Percentiles rank a stretch among this genome's conserved stretches.
Evolutionary conservation across 192 early-diverging fungal species (phyloP).

Genomic region (Umbelopsis isabellina): DNA sequence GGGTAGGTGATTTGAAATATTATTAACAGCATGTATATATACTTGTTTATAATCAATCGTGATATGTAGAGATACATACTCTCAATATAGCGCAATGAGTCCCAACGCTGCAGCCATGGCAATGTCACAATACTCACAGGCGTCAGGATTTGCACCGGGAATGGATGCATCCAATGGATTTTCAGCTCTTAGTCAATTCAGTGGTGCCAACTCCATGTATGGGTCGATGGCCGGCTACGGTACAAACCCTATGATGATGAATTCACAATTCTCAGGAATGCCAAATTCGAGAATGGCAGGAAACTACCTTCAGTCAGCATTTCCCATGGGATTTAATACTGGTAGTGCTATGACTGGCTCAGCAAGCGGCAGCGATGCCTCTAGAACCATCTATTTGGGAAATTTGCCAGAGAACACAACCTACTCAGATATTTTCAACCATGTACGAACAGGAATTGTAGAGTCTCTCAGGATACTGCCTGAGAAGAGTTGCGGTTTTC

Average conservation of each 20-base stretch:
- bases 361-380: constrained; percentile 31
- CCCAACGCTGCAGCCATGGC: constrained; percentile 24
- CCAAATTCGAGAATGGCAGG: constrained; percentile 16
- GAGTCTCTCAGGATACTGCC: constrained; percentile 70
- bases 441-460: constrained; percentile 68
- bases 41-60: neutral
- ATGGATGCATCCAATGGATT: neutral
- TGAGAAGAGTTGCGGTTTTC: constrained; percentile 81
- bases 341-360: neutral
- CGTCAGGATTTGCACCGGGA: neutral
- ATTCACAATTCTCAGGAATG: constrained; percentile 3
- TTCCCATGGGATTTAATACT: constrained; percentile 16
- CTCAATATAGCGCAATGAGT: constrained; percentile 35
- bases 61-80: constrained; percentile 21
- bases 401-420: constrained; percentile 62
- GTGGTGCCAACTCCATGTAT: constrained; percentile 14
- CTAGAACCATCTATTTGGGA: constrained; percentile 84
- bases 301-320: neutral
- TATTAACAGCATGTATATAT: neutral
- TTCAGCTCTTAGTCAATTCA: constrained; percentile 8
- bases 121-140: constrained; percentile 15
- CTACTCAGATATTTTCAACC: constrained; percentile 68
- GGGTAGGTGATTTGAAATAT: neutral
- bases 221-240: neutral
- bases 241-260: constrained; percentile 1